Percentiles rank a stretch among this genome's conserved stretches.
phyloP scores from a whole-genome alignment of 106 monocot genomes.

The Dioscorea alata region DNA sequence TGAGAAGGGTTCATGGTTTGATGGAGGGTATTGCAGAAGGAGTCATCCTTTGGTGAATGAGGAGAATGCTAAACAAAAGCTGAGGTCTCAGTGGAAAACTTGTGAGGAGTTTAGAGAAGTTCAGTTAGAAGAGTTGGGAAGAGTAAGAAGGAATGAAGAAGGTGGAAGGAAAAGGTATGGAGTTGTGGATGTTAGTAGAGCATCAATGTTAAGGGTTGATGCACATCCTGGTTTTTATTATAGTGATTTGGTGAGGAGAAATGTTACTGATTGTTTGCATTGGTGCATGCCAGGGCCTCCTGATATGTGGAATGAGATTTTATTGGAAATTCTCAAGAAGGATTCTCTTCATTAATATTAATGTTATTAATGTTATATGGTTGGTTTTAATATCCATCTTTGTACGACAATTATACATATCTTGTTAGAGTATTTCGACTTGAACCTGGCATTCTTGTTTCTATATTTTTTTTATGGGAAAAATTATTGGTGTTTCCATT shows the following conservation, averaged over 20 bases:
- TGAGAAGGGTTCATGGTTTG: conserved; percentile 50
- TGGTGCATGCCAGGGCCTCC: conserved; percentile 80
- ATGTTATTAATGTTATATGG: no score
- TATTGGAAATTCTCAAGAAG: conserved; percentile 20
- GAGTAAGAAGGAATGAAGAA: not conserved
- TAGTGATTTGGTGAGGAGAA: conserved; percentile 38
- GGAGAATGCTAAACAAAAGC: not conserved
- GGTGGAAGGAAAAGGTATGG: conserved; percentile 11
- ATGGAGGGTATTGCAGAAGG: conserved; percentile 51
- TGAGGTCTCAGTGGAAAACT: conserved; percentile 6
- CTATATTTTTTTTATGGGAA: no score
- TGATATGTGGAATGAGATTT: conserved; percentile 67
- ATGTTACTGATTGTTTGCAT: conserved; percentile 51
- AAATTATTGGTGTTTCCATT: no score
- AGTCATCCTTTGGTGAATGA: conserved; percentile 23
- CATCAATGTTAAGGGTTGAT: conserved; percentile 60
- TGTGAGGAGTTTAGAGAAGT: conserved; percentile 25
- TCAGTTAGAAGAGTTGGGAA: conserved; percentile 33
- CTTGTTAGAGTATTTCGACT: no score
- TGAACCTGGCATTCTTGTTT: no score
- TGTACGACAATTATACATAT: no score
- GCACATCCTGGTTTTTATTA: conserved; percentile 56
- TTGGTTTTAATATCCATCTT: no score
- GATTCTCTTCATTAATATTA: not conserved
- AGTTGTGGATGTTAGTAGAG: conserved; percentile 50